Conservation (phyloP, 176 grass and related monocot species). For the Tillandsia fasciculata region DNA sequence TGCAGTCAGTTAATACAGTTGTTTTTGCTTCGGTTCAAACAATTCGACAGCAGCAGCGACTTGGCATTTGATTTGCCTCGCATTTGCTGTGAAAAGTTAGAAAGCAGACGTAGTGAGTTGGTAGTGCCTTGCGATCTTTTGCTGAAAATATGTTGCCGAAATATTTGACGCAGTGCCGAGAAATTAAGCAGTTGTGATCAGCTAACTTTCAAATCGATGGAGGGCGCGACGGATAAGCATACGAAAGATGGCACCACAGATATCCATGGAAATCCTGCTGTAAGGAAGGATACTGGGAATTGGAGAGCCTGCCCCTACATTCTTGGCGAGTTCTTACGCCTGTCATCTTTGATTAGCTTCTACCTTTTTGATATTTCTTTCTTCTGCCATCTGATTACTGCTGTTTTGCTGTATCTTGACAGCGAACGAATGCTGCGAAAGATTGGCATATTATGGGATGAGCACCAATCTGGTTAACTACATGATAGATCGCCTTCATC, state of each 20-base stretch:
- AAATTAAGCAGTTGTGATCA: neutral
- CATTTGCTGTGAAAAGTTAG: too few relatives aligned
- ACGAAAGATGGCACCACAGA: slow-evolving; percentile 23
- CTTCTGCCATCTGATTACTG: neutral
- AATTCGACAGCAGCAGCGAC: too few relatives aligned
- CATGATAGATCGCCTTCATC: slow-evolving; percentile 26
- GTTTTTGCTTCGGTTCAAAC: too few relatives aligned
- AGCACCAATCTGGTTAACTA: slow-evolving; percentile 55
- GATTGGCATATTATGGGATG: slow-evolving; percentile 22
- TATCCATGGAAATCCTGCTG: slow-evolving; percentile 6
- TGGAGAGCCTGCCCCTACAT: slow-evolving; percentile 26
- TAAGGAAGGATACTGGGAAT: slow-evolving; percentile 17
- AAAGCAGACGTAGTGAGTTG: too few relatives aligned
- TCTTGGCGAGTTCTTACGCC: slow-evolving; percentile 16
- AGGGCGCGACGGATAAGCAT: neutral
- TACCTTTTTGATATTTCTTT: neutral
- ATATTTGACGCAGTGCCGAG: neutral
- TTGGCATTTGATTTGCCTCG: too few relatives aligned
- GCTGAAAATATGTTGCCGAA: neutral
- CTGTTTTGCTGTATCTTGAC: neutral
- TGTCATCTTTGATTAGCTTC: neutral
- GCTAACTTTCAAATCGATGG: neutral
- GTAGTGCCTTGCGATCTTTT: too few relatives aligned
- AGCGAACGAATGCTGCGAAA: slow-evolving; percentile 28
- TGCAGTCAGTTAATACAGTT: too few relatives aligned